Evolutionary conservation across 2,329 filamentous ascomycete species (phyloP).

Genomic region (Endocalyx cinctus): DNA sequence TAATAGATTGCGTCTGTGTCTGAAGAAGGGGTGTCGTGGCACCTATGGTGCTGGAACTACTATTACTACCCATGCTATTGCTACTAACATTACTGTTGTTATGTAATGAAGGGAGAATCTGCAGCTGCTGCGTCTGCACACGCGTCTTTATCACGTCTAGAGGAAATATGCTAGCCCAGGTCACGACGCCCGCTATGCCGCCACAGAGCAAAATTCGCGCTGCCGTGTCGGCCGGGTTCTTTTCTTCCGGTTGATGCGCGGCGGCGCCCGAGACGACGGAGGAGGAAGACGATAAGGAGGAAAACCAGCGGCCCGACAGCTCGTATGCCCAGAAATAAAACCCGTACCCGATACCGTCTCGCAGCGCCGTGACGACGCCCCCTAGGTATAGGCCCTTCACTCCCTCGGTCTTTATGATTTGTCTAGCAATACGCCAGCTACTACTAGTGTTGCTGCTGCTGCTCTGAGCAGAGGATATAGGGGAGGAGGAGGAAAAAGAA

Average conservation of each 20-base stretch:
- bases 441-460: constrained; percentile 36
- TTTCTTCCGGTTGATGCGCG: too few relatives aligned
- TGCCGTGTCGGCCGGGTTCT: constrained; percentile 38
- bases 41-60: constrained; percentile 9
- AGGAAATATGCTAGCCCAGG: constrained; percentile 88
- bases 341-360: constrained; percentile 90
- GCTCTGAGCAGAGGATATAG: not conserved
- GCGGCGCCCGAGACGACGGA: not conserved
- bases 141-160: constrained; percentile 90
- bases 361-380: constrained; percentile 72
- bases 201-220: constrained; percentile 74
- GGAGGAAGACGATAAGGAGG: constrained; percentile 35
- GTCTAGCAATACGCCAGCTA: constrained; percentile 59
- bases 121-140: constrained; percentile 65
- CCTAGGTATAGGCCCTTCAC: constrained; percentile 75
- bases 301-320: constrained; percentile 59
- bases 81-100: too few relatives aligned
- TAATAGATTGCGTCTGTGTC: constrained; percentile 17
- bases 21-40: constrained; percentile 29
- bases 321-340: constrained; percentile 98
- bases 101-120: too few relatives aligned
- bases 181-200: constrained; percentile 79
- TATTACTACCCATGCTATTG: too few relatives aligned
- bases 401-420: constrained; percentile 53
- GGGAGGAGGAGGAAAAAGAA: not conserved